These are phyloP conservation scores for Backusella tuberculispora DNA, from an alignment of 192 early-diverging fungal species.

Conservation along the genomic window DNA sequence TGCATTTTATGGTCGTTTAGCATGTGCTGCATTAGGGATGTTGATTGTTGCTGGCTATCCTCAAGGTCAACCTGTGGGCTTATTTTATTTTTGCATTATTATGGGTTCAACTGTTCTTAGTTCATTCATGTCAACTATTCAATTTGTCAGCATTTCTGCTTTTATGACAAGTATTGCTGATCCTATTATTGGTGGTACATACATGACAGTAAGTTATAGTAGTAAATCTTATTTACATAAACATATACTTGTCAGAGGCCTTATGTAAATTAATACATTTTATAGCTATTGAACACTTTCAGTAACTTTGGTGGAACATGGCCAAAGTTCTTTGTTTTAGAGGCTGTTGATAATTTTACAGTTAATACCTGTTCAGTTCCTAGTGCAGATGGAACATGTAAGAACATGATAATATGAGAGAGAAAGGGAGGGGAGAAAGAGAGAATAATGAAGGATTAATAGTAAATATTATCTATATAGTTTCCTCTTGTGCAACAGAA, in stretches of 20 bases:
- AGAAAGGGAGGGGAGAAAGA: too few relatives aligned
- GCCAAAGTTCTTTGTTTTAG: conserved; percentile 92
- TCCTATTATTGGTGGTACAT: conserved; percentile 91
- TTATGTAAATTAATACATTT: not conserved
- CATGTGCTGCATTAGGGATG: conserved; percentile 86
- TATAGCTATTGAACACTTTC: conserved; percentile 83
- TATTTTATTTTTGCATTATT: conserved; percentile 77
- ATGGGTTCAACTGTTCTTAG: conserved; percentile 78
- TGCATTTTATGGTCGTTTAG: conserved; percentile 88
- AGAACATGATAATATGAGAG: not conserved
- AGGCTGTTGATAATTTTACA: conserved; percentile 91
- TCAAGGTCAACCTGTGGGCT: conserved; percentile 58
- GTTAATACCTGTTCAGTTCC: conserved; percentile 69
- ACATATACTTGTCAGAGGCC: not conserved
- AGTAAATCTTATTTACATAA: too few relatives aligned
- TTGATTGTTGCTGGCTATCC: conserved; percentile 83
- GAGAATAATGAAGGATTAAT: too few relatives aligned
- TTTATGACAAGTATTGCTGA: conserved; percentile 97
- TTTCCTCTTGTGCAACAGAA: not conserved
- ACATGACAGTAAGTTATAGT: conserved; percentile 69
- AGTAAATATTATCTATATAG: not conserved
- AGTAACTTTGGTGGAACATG: conserved; percentile 98
- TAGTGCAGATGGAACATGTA: conserved; percentile 32
- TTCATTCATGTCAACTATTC: conserved; percentile 91
- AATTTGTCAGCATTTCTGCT: conserved; percentile 94